A percentile compares a stretch with the other conserved stretches of the same genome.
These are phyloP conservation scores for Leishmania turanica DNA, from an alignment of 208 protist species.

Conservation along the genomic window DNA sequence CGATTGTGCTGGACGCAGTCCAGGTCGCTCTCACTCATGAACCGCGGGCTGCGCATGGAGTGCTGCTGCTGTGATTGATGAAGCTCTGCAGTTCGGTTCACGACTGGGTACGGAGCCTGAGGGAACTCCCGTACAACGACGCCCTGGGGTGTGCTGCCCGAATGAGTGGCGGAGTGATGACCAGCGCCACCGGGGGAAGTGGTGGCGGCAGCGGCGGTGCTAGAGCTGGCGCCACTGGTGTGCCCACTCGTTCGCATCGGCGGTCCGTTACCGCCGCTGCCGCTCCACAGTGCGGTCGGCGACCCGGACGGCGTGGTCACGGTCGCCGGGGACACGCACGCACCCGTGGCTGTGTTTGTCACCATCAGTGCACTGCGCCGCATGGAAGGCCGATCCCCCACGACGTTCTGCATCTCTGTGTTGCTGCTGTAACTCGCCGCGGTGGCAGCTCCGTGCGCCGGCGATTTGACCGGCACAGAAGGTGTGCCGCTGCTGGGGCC, in stretches of 20 bases:
- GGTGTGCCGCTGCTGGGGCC: neutral
- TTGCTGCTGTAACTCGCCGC: neutral
- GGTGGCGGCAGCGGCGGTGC: neutral
- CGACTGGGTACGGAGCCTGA: neutral
- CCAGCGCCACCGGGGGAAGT: neutral
- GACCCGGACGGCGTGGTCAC: slow-evolving; percentile 19
- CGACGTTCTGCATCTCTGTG: neutral
- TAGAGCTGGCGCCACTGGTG: neutral
- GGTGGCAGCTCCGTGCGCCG: neutral
- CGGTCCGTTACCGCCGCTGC: neutral
- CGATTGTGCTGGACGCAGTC: slow-evolving; percentile 58
- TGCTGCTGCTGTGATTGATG: neutral
- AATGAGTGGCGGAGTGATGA: neutral
- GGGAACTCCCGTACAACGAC: slow-evolving; percentile 7
- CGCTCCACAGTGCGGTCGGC: slow-evolving; percentile 8
- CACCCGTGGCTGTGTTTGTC: slow-evolving; percentile 41
- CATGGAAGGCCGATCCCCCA: slow-evolving; percentile 3
- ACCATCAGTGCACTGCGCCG: slow-evolving; percentile 34
- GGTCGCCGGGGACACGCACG: slow-evolving; percentile 19
- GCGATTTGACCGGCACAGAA: neutral
- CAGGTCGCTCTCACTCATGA: slow-evolving; percentile 21
- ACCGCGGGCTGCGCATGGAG: slow-evolving; percentile 1
- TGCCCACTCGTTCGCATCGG: neutral
- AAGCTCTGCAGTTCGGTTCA: neutral
- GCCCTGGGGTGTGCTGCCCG: neutral